Evolutionary conservation across 2,329 filamentous ascomycete species (phyloP).

Genomic region (Curvularia verruculosa): DNA sequence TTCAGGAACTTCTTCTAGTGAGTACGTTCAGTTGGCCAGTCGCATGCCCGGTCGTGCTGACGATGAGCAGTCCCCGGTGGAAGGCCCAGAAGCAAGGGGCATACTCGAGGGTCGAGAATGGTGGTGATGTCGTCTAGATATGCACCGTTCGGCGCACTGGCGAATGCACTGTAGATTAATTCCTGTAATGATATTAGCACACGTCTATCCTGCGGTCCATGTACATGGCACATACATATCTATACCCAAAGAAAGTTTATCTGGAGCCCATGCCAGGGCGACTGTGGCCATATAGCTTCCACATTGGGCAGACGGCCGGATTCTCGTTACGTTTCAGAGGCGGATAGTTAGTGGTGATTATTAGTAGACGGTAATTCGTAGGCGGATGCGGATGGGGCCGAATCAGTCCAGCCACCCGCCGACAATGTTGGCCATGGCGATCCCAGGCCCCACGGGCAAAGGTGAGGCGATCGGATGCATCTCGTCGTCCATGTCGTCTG

Average conservation of each 20-base stretch:
- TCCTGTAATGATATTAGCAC: background rate
- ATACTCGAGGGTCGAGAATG: constrained; percentile 27
- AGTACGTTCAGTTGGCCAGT: constrained; percentile 3
- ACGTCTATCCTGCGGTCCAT: background rate
- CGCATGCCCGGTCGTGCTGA: constrained; percentile 25
- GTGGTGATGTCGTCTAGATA: constrained; percentile 5
- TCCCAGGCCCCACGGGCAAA: background rate
- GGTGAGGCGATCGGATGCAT: background rate
- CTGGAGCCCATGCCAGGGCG: background rate
- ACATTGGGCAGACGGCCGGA: constrained; percentile 10
- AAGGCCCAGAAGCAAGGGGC: constrained; percentile 26
- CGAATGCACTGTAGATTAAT: background rate
- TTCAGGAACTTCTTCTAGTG: constrained; percentile 61
- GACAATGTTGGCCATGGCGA: background rate
- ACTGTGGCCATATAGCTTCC: background rate
- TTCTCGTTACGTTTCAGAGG: constrained; percentile 36
- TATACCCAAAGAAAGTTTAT: background rate
- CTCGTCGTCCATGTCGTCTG: background rate
- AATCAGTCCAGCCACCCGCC: constrained; percentile 6
- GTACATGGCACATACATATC: background rate
- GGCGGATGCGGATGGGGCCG: constrained; percentile 16
- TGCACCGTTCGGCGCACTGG: background rate
- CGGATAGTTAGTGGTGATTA: constrained; percentile 29
- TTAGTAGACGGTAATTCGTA: constrained; percentile 18
- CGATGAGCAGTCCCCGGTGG: constrained; percentile 31